Conservation (phyloP, 2,329 filamentous ascomycete genomes). For the Fusarium albosuccineum region DNA sequence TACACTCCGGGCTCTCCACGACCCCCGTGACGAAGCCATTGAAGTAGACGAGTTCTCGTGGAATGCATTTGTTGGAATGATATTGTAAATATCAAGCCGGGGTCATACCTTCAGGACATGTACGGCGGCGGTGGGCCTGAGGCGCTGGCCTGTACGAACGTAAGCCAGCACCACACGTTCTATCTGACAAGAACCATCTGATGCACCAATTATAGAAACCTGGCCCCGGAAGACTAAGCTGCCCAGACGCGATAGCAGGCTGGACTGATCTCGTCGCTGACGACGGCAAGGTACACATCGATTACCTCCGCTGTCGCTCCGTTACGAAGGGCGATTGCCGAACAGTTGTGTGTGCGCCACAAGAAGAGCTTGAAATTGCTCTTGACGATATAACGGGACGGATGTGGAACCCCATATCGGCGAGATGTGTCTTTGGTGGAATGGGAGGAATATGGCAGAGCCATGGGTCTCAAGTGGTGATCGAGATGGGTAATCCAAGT, state of each 20-base stretch:
- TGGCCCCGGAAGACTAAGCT: conserved; percentile 35
- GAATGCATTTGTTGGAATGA: not conserved
- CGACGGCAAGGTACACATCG: conserved; percentile 16
- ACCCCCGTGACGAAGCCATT: too few species aligned
- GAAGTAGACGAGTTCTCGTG: not conserved
- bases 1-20: too few species aligned
- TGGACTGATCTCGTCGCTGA: conserved; percentile 25
- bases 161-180: not conserved
- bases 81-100: not conserved
- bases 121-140: not conserved
- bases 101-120: not conserved
- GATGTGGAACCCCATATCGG: conserved; percentile 44
- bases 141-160: not conserved
- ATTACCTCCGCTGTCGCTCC: conserved; percentile 28
- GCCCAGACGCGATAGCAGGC: conserved; percentile 32
- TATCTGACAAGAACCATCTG: not conserved
- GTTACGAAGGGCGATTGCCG: conserved; percentile 18
- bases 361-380: conserved; percentile 1
- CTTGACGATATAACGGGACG: conserved; percentile 28
- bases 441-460: conserved; percentile 41
- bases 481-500: conserved; percentile 26
- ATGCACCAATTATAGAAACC: conserved; percentile 17
- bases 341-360: conserved; percentile 37
- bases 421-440: conserved; percentile 39
- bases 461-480: conserved; percentile 25